Conservation (phyloP, 768 basidiomycete species). For the Suillus paluster region DNA sequence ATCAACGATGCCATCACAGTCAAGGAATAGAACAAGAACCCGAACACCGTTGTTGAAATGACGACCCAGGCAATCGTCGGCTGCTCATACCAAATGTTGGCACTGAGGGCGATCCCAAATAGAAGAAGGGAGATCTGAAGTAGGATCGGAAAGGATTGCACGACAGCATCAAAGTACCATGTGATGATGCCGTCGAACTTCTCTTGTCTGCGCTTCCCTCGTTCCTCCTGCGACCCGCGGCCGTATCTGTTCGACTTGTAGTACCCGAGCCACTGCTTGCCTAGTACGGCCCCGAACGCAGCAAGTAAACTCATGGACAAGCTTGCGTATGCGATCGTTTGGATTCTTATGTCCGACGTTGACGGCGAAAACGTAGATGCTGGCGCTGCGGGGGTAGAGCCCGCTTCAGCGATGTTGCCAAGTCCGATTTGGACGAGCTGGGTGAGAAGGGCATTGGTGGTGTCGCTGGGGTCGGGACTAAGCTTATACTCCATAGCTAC, state of each 20-base stretch:
- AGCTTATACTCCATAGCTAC: constrained; percentile 13
- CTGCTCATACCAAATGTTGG: background rate
- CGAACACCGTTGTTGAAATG: background rate
- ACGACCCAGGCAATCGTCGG: background rate
- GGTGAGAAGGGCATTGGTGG: constrained; percentile 15
- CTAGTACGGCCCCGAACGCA: constrained; percentile 17
- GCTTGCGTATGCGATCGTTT: constrained; percentile 16
- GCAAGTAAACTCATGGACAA: constrained; percentile 15
- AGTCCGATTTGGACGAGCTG: constrained; percentile 13
- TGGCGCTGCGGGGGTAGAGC: background rate
- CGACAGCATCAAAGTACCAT: constrained; percentile 17
- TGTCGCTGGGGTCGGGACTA: constrained; percentile 14
- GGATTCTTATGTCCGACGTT: background rate
- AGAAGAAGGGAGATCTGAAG: constrained; percentile 17
- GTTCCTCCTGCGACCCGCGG: constrained; percentile 13
- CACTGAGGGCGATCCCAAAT: constrained; percentile 15
- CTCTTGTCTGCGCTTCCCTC: constrained; percentile 12
- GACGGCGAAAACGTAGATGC: background rate
- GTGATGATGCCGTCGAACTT: constrained; percentile 14
- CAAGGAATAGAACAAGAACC: constrained; percentile 4
- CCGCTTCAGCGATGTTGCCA: constrained; percentile 6
- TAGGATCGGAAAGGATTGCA: constrained; percentile 15
- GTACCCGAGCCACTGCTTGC: constrained; percentile 20
- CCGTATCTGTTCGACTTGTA: background rate
- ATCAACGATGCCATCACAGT: constrained; percentile 9